Conservation (phyloP, 768 basidiomycete genomes). For the Udeniomyces megalosporus region DNA sequence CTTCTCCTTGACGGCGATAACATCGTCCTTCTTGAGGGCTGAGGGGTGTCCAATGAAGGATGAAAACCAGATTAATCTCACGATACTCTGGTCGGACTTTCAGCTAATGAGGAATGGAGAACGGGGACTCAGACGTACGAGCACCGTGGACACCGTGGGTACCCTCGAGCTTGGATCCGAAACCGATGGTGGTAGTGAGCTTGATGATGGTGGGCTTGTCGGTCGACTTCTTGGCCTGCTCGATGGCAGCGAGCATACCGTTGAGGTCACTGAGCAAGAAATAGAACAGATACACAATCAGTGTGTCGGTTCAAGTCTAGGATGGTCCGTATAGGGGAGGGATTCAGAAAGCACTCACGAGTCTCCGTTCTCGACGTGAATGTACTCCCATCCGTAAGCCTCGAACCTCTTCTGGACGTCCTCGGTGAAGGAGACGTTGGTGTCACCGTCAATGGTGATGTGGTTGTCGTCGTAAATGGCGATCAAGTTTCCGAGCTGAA, state of each 20-base stretch:
- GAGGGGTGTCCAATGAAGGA: slow-evolving; percentile 5
- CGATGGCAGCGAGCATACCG: slow-evolving; percentile 61
- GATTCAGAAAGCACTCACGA: slow-evolving; percentile 37
- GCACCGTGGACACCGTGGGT: slow-evolving; percentile 88
- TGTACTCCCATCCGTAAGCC: slow-evolving; percentile 87
- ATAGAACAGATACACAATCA: not conserved
- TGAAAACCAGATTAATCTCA: slow-evolving; percentile 5
- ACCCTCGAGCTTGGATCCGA: slow-evolving; percentile 79
- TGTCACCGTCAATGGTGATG: slow-evolving; percentile 93
- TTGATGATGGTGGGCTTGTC: slow-evolving; percentile 75
- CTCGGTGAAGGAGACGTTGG: slow-evolving; percentile 82
- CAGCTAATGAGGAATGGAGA: not conserved
- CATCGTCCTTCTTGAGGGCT: slow-evolving; percentile 89
- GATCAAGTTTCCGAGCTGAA: slow-evolving; percentile 82
- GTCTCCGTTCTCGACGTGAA: slow-evolving; percentile 66
- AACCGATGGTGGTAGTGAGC: slow-evolving; percentile 80
- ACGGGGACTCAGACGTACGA: slow-evolving; percentile 45
- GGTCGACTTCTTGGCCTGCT: slow-evolving; percentile 55
- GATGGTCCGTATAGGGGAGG: not conserved
- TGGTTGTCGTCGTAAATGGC: slow-evolving; percentile 93
- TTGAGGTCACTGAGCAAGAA: slow-evolving; percentile 46
- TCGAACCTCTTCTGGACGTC: slow-evolving; percentile 75
- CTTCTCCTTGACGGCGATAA: slow-evolving; percentile 62
- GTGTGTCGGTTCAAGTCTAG: not conserved
- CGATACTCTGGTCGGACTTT: not conserved